These are phyloP conservation scores for Colletotrichum simmondsii DNA, from an alignment of 2,329 filamentous ascomycete genomes.

Conservation along the genomic window DNA sequence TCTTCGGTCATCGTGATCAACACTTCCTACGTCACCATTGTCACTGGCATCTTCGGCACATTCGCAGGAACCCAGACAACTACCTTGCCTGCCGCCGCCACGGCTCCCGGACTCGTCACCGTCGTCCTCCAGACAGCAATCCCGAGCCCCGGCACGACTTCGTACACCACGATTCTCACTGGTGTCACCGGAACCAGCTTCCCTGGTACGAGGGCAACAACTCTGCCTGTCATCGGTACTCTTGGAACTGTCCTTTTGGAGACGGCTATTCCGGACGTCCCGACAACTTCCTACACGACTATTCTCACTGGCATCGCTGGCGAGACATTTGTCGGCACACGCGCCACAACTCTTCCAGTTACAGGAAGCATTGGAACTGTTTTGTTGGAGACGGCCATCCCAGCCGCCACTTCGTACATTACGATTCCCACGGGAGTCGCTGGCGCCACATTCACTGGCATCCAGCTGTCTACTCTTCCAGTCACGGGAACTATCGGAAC, in stretches of 20 bases:
- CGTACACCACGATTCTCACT: conserved; percentile 11
- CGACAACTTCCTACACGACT: not conserved
- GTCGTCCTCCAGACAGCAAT: conserved; percentile 22
- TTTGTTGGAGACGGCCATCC: not conserved
- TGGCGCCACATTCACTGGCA: conserved; percentile 1
- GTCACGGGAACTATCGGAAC: conserved; percentile 5
- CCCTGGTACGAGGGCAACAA: not conserved
- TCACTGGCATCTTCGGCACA: conserved; percentile 9
- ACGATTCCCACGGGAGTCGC: not conserved
- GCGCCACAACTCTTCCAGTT: not conserved
- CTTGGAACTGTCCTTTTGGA: conserved; percentile 13
- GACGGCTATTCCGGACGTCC: not conserved
- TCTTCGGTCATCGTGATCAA: conserved; percentile 3
- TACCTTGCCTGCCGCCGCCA: conserved; percentile 11
- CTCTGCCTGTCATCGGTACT: not conserved
- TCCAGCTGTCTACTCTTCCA: not conserved
- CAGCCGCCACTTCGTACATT: not conserved
- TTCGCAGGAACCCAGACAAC: conserved; percentile 23
- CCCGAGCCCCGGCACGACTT: not conserved
- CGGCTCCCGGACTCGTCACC: conserved; percentile 12
- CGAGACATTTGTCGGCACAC: not conserved
- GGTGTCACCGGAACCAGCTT: conserved; percentile 1
- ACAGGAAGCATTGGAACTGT: not conserved
- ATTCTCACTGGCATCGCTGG: not conserved
- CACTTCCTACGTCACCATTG: conserved; percentile 6